Base-by-base conservation (phyloP, 2,329 filamentous ascomycete genomes). In the Akanthomyces uredinophilus region DNA sequence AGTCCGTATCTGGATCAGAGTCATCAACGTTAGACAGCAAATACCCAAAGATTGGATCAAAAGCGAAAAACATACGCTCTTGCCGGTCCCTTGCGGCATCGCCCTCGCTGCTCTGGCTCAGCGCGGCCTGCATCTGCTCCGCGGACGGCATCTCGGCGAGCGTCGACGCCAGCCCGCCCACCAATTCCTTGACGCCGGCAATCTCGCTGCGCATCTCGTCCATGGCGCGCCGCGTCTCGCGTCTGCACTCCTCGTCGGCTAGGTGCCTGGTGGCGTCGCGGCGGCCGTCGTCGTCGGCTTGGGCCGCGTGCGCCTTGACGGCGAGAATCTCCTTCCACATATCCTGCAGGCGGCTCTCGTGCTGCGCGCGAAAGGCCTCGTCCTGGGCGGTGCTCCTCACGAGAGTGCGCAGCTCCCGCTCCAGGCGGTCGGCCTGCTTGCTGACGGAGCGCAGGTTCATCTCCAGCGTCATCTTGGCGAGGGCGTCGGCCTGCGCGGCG, bases 401-500 rank as follows among this genome's bases (percentile, higher is more conserved):
- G 7, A 77, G 70, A 20, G 63, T 60, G 7, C 60, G 62, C 32
- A 77, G 61, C 11, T 74, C 70, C 2, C 64, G 64, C 58, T 75
- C 70, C 2, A 76, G 69, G 4, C 68, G 66, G 47, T 70, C 67
- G 1, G 70, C 69, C 53, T 72, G 70, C 24, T 61, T 60, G 32
- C 63, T 57, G 27, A 76, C 63, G 37, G 67, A 62, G 43, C 70
- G 72, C 41, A 77, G 63, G 62, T 70, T 72, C 58, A 76, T 70
- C 65, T 77, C 74, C n/a, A 72, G 65, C 6, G 71, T 75, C 71
- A 76, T 75, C 47, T 64, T 68, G 5, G 74, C 71, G n/a, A 77
- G 68, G 37, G 71, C 70, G 4, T 74, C 70, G 44, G 74, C 72
- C 32, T 70, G 68, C 11, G 64, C 63, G 32, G 70, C 47, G 8